Percentiles rank a stretch among this genome's conserved stretches.
Conservation (phyloP, 75 land plant genomes). For the Sequoia sempervirens region DNA sequence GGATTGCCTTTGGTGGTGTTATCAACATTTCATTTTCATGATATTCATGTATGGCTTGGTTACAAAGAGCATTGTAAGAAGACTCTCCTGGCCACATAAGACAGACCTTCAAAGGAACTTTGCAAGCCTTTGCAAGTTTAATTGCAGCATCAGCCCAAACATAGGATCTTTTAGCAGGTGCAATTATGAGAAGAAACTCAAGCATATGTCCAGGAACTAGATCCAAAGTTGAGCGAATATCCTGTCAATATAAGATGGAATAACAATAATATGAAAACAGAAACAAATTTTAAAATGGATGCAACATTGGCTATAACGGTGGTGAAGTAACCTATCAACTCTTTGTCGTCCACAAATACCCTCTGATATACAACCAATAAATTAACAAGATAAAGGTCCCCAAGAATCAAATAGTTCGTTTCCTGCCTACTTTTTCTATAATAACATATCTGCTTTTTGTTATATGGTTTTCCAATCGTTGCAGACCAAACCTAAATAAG, state of each 20-base stretch:
- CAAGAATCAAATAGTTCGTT: background rate
- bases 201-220: constrained; percentile 46
- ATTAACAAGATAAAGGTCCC: background rate
- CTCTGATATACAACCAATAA: background rate
- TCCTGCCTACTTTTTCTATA: background rate
- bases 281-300: background rate
- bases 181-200: constrained; percentile 70
- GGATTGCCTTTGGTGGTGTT: background rate
- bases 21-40: background rate
- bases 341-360: background rate
- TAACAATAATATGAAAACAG: background rate
- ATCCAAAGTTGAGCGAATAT: constrained; percentile 66
- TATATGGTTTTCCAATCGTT: background rate
- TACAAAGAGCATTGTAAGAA: background rate
- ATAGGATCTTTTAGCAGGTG: constrained; percentile 45
- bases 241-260: constrained; percentile 23
- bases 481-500: background rate
- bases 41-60: background rate
- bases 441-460: background rate
- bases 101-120: constrained; percentile 38
- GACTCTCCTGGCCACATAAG: constrained; percentile 64
- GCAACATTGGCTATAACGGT: background rate
- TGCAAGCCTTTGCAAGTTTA: constrained; percentile 33
- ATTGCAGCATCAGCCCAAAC: constrained; percentile 49
- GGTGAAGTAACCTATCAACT: background rate